Base-by-base conservation (phyloP, 139 green algal species). In the Closterium sp. region DNA sequence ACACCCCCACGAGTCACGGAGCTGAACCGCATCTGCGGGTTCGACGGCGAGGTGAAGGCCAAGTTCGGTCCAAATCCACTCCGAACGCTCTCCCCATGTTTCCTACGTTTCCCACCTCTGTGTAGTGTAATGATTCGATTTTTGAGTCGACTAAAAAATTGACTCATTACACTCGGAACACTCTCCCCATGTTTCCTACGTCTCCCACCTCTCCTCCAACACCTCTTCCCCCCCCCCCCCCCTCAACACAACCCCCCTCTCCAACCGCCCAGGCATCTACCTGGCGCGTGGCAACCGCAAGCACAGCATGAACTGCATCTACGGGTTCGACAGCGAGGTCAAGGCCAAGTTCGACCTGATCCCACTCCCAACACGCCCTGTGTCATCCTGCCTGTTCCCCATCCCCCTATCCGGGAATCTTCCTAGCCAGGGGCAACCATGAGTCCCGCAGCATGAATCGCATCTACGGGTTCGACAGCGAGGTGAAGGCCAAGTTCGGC, bases 21-120 rank as follows among this genome's bases (percentile, higher is more conserved):
- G 92, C 89, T 99, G 98, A 99, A 99, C 94, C 97, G 97, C 86
- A 97, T 99, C 43, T 99, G 99, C 91, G 98, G 98, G 6, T 99
- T 99, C 90, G 96, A 98, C 21, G 98, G 97, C 25, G 98, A 99
- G 96, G 97, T 98, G 0, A 97, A 96, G 92, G 93, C 95, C 91
- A 99, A 95, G 86, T 93, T 88, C 28, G 97, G 66, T n/a, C n/a
- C n/a, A n/a, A n/a, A n/a, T n/a, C n/a, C n/a, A n/a, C n/a, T n/a
- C n/a, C n/a, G n/a, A n/a, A n/a, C n/a, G n/a, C n/a, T n/a, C n/a
- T n/a, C n/a, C n/a, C n/a, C n/a, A n/a, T n/a, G n/a, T n/a, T n/a
- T n/a, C n/a, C n/a, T n/a, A n/a, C n/a, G n/a, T n/a, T n/a, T n/a
- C n/a, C n/a, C n/a, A n/a, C n/a, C n/a, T n/a, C n/a, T n/a, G n/a